phyloP scores from a whole-genome alignment of 129 eudicot genomes.

The Daucus carota region DH1_v3.0 NC_030381.2:32925501-32926000 shows the following conservation, averaged over 20 bases:
- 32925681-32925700: not conserved
- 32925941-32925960: not conserved
- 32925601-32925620: slow-evolving; percentile 2
- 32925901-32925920: not conserved
- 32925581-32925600: not conserved
- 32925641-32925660: not conserved
- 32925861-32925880: slow-evolving; percentile 94
- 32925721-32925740: slow-evolving; percentile 81
- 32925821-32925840: slow-evolving; percentile 76
- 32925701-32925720: not conserved
- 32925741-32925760: slow-evolving; percentile 82
- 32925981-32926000: not conserved
- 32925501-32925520: not conserved
- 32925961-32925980: not conserved
- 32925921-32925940: not conserved
- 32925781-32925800: slow-evolving; percentile 83
- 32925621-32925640: not conserved
- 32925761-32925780: slow-evolving; percentile 70
- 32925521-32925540: not conserved
- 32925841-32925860: slow-evolving; percentile 91
- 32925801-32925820: slow-evolving; percentile 78
- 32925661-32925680: not conserved
- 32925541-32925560: not conserved
- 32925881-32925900: slow-evolving; percentile 47
- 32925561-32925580: not conserved